Evolutionary conservation across 2,329 filamentous ascomycete species (phyloP), one percentile per base, ranked within the genome.

Genomic region (Leptographium galeiforme): DNA sequence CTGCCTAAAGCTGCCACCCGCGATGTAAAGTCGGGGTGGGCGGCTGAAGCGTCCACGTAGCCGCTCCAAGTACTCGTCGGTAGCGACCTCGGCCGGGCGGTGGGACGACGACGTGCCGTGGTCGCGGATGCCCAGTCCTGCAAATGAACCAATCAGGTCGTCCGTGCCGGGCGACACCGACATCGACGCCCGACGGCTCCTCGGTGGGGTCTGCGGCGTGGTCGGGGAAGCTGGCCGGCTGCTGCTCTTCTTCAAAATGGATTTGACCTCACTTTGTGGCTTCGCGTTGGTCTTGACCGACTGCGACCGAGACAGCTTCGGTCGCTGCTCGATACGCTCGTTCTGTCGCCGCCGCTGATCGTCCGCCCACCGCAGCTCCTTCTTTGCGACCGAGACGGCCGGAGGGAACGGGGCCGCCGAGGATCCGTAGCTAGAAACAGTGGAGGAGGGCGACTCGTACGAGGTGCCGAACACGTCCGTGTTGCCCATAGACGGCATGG

Each of bases 361-460:
- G 57, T 66, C 64, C 43, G 63, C 62, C 60, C 61, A 65, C 12
- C 61, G 60, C 18, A 65, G 58, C 33, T 62, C 57, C 56, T 64
- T 64, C 53, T 55, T 57, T 44, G 49, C 52, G 19, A 51, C 55
- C 12, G 54, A 48, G 14, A 50, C 49, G 36, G 59, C 56, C 10
- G 58, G 52, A 12, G 54, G 36, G 12, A 54, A 34, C 6, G 55
- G 13, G 30, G 51, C 50, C 2, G 39, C 2, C 16, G 48, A 34
- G 30, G 36, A 48, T n/a, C 30, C 44, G 3, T 49, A 32, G 10
- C 46, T 48, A 4, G 51, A 49, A 38, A 16, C 33, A 13, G 14
- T 33, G 45, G 47, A 57, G 25, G 60, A 61, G 41, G 10, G 11
- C 11, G 14, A 14, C 16, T 45, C 53, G 48, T 55, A 57, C 1